Percentiles rank a stretch among this genome's conserved stretches.
Evolutionary conservation across 108 stramenopile genomes (phyloP).

Genomic region (Fistulifera solaris): DNA sequence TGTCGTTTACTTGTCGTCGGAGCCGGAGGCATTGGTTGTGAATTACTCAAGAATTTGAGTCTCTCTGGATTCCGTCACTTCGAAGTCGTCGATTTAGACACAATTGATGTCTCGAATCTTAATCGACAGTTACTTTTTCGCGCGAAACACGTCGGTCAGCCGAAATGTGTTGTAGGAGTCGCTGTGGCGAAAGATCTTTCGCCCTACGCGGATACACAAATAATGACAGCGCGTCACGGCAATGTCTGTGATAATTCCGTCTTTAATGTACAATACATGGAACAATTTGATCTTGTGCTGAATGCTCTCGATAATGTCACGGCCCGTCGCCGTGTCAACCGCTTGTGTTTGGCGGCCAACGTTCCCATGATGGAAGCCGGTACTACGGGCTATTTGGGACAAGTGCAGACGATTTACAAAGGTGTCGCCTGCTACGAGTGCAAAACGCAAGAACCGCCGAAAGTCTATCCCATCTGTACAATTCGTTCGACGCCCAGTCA

Average conservation of each 20-base stretch:
- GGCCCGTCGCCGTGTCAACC: conserved; percentile 95
- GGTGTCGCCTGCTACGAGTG: conserved; percentile 97
- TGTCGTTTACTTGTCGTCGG: conserved; percentile 28
- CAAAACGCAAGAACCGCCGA: conserved; percentile 88
- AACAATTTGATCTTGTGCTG: conserved; percentile 82
- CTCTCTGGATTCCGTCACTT: conserved; percentile 85
- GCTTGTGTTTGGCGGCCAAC: conserved; percentile 90
- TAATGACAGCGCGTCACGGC: conserved; percentile 69
- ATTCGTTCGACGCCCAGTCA: conserved; percentile 94
- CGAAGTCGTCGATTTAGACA: conserved; percentile 95
- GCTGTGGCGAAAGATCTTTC: conserved; percentile 59
- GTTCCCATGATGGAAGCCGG: conserved; percentile 96
- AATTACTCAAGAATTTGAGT: conserved; percentile 93
- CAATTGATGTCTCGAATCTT: conserved; percentile 98
- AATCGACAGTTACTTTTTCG: conserved; percentile 96
- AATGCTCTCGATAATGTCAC: conserved; percentile 97
- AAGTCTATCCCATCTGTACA: conserved; percentile 99
- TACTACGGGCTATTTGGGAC: conserved; percentile 96
- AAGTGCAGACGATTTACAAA: conserved; percentile 90
- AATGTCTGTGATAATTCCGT: conserved; percentile 91
- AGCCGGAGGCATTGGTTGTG: conserved; percentile 93
- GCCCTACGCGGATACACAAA: conserved; percentile 14
- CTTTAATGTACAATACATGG: conserved; percentile 83
- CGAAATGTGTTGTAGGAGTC: conserved; percentile 75
- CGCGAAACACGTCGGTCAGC: conserved; percentile 66